Conservation (phyloP, 2,329 filamentous ascomycete genomes). For the Cytospora schulzeri region DNA sequence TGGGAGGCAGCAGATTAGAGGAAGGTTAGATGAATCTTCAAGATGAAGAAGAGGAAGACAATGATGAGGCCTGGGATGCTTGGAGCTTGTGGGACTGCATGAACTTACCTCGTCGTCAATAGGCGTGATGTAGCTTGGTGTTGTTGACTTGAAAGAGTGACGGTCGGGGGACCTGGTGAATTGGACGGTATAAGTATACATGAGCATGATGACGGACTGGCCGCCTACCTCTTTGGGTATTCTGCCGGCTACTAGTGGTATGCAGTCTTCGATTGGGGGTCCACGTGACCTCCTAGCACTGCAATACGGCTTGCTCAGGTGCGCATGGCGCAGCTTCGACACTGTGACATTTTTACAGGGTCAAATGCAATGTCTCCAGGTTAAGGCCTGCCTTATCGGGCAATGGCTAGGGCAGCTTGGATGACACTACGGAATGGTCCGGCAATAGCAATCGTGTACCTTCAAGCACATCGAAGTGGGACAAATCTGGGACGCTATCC, state of each 20-base stretch:
- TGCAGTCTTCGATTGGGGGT: background rate
- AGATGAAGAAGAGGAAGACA: background rate
- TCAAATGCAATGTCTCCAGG: no score
- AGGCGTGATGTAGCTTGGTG: background rate
- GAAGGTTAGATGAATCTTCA: background rate
- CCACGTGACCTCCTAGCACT: background rate
- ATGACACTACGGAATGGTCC: no score
- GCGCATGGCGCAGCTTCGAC: no score
- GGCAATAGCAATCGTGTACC: no score
- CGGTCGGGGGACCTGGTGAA: background rate
- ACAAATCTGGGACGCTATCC: no score
- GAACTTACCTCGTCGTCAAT: background rate
- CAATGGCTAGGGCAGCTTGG: no score
- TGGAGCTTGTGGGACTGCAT: background rate
- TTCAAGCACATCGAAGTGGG: no score
- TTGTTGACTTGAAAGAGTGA: background rate
- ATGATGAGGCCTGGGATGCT: background rate
- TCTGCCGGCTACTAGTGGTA: background rate
- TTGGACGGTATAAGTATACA: background rate
- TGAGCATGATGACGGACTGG: background rate
- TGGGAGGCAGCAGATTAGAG: background rate
- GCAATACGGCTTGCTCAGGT: background rate
- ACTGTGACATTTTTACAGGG: no score
- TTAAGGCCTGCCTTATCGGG: no score
- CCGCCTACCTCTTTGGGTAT: background rate